phyloP scores from a whole-genome alignment of 2,329 filamentous ascomycete genomes.

The Cadophora luteo-olivacea region DNA sequence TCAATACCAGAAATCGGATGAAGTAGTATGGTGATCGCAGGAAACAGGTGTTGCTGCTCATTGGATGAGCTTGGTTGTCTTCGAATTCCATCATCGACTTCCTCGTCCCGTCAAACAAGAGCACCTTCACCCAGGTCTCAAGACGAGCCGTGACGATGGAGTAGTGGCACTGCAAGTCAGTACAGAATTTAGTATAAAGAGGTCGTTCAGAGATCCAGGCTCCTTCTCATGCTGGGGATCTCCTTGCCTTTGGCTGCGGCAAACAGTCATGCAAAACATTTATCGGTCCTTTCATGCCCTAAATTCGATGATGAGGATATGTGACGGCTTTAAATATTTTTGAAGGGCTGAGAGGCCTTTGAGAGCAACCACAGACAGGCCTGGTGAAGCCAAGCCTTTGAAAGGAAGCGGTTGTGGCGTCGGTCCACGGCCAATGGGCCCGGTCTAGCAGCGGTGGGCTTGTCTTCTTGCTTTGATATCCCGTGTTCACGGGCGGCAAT shows the following conservation, averaged over 20 bases:
- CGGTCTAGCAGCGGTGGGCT: neutral
- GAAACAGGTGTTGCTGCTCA: neutral
- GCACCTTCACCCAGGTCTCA: conserved; percentile 17
- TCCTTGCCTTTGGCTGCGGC: neutral
- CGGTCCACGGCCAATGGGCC: neutral
- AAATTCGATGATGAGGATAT: neutral
- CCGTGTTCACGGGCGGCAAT: neutral
- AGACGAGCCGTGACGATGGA: neutral
- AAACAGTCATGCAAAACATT: too few species aligned
- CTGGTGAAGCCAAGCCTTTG: neutral
- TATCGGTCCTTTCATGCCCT: neutral
- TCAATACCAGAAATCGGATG: conserved; percentile 4
- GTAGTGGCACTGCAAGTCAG: neutral
- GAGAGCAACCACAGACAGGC: neutral
- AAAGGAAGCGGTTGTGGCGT: conserved; percentile 11
- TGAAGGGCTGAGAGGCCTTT: neutral
- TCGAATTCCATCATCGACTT: conserved; percentile 11
- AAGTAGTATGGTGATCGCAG: neutral
- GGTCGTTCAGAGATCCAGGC: neutral
- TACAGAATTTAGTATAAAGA: neutral
- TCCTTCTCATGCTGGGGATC: neutral
- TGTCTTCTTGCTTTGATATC: neutral
- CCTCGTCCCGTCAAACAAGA: conserved; percentile 16
- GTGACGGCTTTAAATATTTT: neutral
- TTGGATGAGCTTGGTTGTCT: neutral